phyloP scores from a whole-genome alignment of 306 rosid genomes.

The Prunus fruticosa region DNA sequence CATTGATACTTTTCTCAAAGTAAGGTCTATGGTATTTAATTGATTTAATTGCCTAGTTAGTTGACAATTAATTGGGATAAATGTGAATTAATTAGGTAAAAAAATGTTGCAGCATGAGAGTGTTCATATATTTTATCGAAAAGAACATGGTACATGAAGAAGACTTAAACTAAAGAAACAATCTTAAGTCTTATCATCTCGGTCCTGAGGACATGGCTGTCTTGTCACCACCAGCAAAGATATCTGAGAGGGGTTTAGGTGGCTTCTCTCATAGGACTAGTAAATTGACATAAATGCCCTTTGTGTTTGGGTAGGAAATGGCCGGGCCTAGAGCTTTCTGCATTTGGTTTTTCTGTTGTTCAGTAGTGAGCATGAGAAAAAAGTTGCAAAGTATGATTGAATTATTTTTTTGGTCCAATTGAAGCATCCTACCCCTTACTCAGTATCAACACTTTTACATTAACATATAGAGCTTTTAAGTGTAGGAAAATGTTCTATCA shows the following conservation, averaged over 20 bases:
- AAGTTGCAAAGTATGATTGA: not conserved
- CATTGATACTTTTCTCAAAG: constrained; percentile 92
- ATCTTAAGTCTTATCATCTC: not conserved
- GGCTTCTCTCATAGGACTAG: not conserved
- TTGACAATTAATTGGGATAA: too few relatives aligned
- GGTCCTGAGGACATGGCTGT: too few relatives aligned
- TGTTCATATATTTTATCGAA: not conserved
- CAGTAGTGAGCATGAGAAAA: not conserved
- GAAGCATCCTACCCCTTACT: not conserved
- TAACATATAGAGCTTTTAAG: too few relatives aligned
- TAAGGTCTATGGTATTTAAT: constrained; percentile 28
- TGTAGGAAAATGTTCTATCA: too few relatives aligned
- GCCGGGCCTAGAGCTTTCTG: not conserved
- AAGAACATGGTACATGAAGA: too few relatives aligned
- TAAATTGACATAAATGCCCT: not conserved
- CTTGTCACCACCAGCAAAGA: not conserved
- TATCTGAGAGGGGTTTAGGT: not conserved
- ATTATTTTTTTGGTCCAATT: too few relatives aligned
- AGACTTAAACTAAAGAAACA: not conserved
- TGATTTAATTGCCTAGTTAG: too few relatives aligned
- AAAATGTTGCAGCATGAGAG: too few relatives aligned
- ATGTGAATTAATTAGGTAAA: too few relatives aligned
- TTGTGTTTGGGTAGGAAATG: not conserved
- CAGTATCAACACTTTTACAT: too few relatives aligned
- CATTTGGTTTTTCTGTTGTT: not conserved